These are phyloP conservation scores for Petunia axillaris DNA, from an alignment of 257 asterid species.

Conservation along the genomic window DNA sequence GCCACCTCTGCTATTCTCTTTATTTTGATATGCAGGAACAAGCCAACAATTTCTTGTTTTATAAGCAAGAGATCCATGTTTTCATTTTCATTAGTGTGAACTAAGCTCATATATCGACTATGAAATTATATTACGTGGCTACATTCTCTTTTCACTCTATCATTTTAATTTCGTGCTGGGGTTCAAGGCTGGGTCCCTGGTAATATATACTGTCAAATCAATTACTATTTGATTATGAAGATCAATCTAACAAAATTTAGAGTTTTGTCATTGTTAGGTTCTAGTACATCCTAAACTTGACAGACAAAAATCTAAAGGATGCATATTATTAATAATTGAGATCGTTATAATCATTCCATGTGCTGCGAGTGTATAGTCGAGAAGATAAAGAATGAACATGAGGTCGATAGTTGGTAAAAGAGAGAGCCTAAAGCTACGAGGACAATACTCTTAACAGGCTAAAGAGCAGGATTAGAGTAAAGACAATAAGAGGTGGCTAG, in stretches of 20 bases:
- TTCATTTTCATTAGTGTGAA: neutral
- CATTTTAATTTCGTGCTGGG: neutral
- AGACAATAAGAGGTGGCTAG: too few species aligned
- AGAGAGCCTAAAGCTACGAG: too few species aligned
- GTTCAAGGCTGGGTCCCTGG: neutral
- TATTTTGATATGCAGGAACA: constrained; percentile 5
- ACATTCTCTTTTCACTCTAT: neutral
- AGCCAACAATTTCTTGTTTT: neutral
- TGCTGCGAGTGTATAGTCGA: too few species aligned
- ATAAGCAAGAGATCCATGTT: neutral
- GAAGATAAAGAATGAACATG: too few species aligned
- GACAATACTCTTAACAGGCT: too few species aligned
- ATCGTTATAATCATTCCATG: too few species aligned
- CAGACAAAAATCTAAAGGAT: too few species aligned
- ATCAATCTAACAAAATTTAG: neutral
- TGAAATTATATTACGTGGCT: constrained; percentile 19
- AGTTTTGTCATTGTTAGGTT: too few species aligned
- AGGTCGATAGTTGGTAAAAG: too few species aligned
- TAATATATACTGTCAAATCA: neutral
- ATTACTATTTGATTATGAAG: neutral
- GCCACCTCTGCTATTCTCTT: constrained; percentile 19
- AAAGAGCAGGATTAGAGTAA: too few species aligned
- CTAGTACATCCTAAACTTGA: too few species aligned
- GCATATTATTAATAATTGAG: too few species aligned
- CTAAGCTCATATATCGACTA: neutral